phyloP scores from a whole-genome alignment of 2,329 filamentous ascomycete species.

The Fusarium sp. region DNA sequence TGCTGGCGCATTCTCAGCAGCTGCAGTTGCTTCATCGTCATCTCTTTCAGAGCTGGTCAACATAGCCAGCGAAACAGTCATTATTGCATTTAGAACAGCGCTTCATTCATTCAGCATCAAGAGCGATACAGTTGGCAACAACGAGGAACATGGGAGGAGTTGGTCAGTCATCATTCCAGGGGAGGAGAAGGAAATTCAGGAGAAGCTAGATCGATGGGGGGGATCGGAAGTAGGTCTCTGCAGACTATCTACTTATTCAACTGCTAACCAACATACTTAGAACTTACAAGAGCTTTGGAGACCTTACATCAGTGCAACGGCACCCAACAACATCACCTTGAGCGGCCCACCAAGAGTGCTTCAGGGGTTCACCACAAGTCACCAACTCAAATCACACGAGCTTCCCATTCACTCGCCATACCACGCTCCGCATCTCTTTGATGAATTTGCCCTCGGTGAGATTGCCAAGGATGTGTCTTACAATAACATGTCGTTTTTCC shows the following conservation, averaged over 20 bases:
- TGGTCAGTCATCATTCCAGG: conserved; percentile 37
- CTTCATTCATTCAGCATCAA: conserved; percentile 29
- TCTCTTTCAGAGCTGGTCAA: conserved; percentile 40
- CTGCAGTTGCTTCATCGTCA: conserved; percentile 39
- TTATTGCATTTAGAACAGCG: conserved; percentile 36
- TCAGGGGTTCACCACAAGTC: conserved; percentile 19
- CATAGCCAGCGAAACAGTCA: conserved; percentile 31
- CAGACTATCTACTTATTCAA: no score
- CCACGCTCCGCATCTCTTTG: conserved; percentile 41
- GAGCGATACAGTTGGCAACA: conserved; percentile 23
- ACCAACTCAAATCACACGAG: conserved; percentile 23
- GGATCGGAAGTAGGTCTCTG: conserved; percentile 12
- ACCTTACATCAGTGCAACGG: conserved; percentile 43
- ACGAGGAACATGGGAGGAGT: neutral
- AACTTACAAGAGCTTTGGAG: conserved; percentile 13
- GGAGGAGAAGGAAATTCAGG: conserved; percentile 10
- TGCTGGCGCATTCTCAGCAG: conserved; percentile 43
- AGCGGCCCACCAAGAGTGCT: conserved; percentile 41
- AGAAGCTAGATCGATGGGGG: conserved; percentile 12
- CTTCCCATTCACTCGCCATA: conserved; percentile 41
- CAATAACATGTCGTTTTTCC: neutral
- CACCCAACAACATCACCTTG: conserved; percentile 36
- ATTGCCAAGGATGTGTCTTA: neutral
- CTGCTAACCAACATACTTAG: neutral
- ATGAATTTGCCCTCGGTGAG: neutral